These are phyloP conservation scores for Coemansia sp. DNA, from an alignment of 192 early-diverging fungal genomes.

Conservation along the genomic window DNA sequence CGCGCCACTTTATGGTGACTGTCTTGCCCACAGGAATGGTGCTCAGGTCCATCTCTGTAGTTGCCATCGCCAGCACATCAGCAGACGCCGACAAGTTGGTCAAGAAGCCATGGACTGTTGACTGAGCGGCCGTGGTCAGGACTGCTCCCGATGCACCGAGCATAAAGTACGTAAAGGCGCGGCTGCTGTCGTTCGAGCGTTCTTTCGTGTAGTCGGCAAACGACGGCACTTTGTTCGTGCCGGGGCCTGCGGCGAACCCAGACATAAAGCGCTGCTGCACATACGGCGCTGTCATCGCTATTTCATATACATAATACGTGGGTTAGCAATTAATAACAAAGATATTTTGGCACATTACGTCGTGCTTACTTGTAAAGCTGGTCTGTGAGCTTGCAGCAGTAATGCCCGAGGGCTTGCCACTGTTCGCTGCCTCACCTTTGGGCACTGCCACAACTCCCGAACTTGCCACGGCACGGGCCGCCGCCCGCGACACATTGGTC, in stretches of 20 bases:
- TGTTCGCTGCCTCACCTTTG: slow-evolving; percentile 29
- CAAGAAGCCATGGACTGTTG: slow-evolving; percentile 77
- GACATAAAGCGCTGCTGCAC: slow-evolving; percentile 58
- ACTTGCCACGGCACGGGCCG: slow-evolving; percentile 28
- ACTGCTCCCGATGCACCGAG: slow-evolving; percentile 86
- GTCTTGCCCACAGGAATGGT: slow-evolving; percentile 96
- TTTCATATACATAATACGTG: background rate
- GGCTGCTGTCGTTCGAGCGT: slow-evolving; percentile 64
- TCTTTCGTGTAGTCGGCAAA: slow-evolving; percentile 77
- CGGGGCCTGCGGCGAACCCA: slow-evolving; percentile 58
- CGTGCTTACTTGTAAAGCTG: slow-evolving; percentile 43
- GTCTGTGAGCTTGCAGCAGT: slow-evolving; percentile 35
- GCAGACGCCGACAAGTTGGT: slow-evolving; percentile 92
- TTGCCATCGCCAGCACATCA: slow-evolving; percentile 96
- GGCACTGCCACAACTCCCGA: slow-evolving; percentile 23
- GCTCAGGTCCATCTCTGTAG: slow-evolving; percentile 91
- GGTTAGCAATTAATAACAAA: background rate
- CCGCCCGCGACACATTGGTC: slow-evolving; percentile 35
- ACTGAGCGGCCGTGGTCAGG: slow-evolving; percentile 81
- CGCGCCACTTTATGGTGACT: slow-evolving; percentile 97
- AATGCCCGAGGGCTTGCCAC: slow-evolving; percentile 34
- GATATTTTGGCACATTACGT: background rate
- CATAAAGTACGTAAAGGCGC: slow-evolving; percentile 89
- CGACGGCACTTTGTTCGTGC: slow-evolving; percentile 69
- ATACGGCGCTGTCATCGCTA: slow-evolving; percentile 32